Evolutionary conservation across 1,284 basidiomycete species (phyloP).

Genomic region (Apiotrichum gracile): DNA sequence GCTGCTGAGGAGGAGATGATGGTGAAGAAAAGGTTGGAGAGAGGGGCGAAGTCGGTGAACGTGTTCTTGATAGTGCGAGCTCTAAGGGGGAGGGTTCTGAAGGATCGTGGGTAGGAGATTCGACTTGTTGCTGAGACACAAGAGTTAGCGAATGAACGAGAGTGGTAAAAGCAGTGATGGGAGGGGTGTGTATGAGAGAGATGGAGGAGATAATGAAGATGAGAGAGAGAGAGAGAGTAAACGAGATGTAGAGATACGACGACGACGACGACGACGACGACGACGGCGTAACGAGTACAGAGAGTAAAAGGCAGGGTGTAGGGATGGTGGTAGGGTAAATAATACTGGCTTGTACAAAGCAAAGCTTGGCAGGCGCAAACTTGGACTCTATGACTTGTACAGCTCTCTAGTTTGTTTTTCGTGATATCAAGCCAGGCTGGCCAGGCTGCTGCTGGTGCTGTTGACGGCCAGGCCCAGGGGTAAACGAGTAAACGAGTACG

Average conservation of each 20-base stretch:
- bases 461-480: too few relatives aligned
- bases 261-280: background rate
- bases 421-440: too few relatives aligned
- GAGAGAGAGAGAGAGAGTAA: background rate
- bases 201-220: background rate
- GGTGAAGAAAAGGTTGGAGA: background rate
- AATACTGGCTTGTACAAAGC: too few relatives aligned
- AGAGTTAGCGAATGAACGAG: background rate
- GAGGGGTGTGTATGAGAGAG: background rate
- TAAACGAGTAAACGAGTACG: too few relatives aligned
- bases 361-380: too few relatives aligned
- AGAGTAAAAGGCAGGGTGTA: background rate
- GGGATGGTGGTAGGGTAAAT: too few relatives aligned
- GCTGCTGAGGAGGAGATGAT: too few relatives aligned
- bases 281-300: background rate
- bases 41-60: conserved; percentile 6
- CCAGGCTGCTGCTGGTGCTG: too few relatives aligned
- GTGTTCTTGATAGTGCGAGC: conserved; percentile 10
- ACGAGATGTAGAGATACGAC: background rate
- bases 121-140: conserved; percentile 14
- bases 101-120: conserved; percentile 12
- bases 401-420: too few relatives aligned
- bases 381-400: too few relatives aligned
- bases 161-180: background rate
- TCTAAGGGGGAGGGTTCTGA: conserved; percentile 6